Percentiles rank a stretch among this genome's conserved stretches.
phyloP scores from a whole-genome alignment of 169 alveolate genomes.

The Plasmodium reichenowi region DNA sequence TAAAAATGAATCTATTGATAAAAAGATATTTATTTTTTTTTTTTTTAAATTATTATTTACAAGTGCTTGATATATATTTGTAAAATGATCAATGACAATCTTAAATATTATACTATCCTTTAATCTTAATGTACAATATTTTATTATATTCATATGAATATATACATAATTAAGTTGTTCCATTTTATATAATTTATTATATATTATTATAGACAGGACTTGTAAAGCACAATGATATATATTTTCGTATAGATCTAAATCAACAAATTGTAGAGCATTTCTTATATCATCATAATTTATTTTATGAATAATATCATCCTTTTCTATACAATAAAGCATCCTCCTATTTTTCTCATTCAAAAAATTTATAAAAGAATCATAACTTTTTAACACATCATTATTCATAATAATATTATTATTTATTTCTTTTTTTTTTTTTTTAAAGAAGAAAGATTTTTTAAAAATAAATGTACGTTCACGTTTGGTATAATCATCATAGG shows the following conservation, averaged over 20 bases:
- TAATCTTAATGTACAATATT: background rate
- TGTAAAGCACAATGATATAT: conserved; percentile 12
- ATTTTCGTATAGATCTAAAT: background rate
- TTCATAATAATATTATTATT: too few relatives aligned
- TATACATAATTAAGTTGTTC: conserved; percentile 8
- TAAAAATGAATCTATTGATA: background rate
- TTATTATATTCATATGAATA: conserved; percentile 20
- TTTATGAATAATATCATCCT: background rate
- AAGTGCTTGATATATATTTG: conserved; percentile 24
- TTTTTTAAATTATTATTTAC: background rate
- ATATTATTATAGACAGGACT: conserved; percentile 17
- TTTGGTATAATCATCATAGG: background rate
- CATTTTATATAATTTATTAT: conserved; percentile 1
- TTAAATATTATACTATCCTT: conserved; percentile 20
- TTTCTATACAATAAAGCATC: too few relatives aligned
- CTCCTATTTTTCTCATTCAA: background rate
- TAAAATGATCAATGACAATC: conserved; percentile 17
- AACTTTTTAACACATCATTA: background rate
- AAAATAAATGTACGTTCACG: too few relatives aligned
- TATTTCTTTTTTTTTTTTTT: too few relatives aligned
- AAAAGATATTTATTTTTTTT: background rate
- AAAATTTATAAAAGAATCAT: background rate
- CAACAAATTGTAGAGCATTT: conserved; percentile 6
- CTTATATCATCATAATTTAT: conserved; percentile 12
- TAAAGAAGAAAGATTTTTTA: too few relatives aligned